Base-by-base conservation (phyloP, 2,329 filamentous ascomycete genomes). In the Monosporascus ibericus region DNA sequence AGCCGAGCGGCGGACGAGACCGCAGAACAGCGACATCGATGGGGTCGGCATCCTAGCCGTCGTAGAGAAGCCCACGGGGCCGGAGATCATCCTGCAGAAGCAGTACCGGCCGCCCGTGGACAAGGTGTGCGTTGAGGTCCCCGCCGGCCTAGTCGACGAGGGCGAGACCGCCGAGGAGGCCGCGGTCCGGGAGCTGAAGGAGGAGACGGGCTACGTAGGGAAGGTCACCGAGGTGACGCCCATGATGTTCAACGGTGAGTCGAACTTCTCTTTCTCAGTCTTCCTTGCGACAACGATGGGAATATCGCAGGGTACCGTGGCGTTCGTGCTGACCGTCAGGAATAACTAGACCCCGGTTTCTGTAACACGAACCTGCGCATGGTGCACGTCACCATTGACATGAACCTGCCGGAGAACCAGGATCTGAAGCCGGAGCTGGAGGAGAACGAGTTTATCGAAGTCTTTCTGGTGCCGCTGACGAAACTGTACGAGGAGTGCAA, bases 391-490 rank as follows among this genome's bases (percentile, higher is more conserved):
- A 79, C 75, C 1, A 81, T 92, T 57, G 87, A 92, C 67, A 81
- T 88, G 76, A 76, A 72, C 5, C 72, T 83, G 1, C 79, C 85
- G 0, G 84, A 84, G 60, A 92, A 92, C 65, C 79, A 85, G 65
- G 75, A 87, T 50, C 82, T 82, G 1, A 76, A 84, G 66, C 84
- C 88, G 0, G 73, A 87, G 64, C 75, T 92, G 6, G 88, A 92
- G 65, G 88, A 91, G 25, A 86, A 84, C 57, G 88, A 92, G 70
- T 92, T 91, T 65, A 92, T 92, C 63, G 87, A 92, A 66, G 85
- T 85, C 36, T 92, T 92, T 62, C 81, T 80, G 8, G 76, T 90
- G 7, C 85, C 84, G 6, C 65, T 92, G 44, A 72, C 70, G 20
- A 73, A 78, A 15, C 68, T 92, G 39, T 90, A 86, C 73, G 76